Conservation (phyloP, 768 basidiomycete genomes). For the Russula griseocarnosa region DNA sequence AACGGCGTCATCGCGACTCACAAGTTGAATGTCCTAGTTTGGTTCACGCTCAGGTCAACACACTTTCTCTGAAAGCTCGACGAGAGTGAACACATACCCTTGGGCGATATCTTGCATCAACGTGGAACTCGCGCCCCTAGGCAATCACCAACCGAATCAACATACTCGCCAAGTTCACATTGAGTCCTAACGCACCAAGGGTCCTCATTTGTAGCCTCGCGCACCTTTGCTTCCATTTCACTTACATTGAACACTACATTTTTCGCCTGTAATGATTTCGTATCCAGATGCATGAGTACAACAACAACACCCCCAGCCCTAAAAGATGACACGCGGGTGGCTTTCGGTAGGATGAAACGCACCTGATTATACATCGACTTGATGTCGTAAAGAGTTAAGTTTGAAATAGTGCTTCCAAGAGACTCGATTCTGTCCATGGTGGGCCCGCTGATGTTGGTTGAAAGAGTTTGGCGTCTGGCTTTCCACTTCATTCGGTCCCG, state of each 20-base stretch:
- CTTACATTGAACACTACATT: conserved; percentile 94
- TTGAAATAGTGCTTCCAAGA: conserved; percentile 70
- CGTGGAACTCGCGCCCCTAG: conserved; percentile 94
- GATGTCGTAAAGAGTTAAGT: conserved; percentile 87
- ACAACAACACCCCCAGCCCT: background rate
- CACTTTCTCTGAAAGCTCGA: conserved; percentile 25
- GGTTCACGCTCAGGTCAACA: background rate
- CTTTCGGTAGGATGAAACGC: conserved; percentile 5
- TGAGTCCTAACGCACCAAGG: conserved; percentile 75
- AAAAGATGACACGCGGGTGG: background rate
- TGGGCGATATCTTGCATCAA: conserved; percentile 98
- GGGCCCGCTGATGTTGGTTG: conserved; percentile 24
- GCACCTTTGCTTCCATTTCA: conserved; percentile 96
- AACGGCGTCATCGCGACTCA: conserved; percentile 39
- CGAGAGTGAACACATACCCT: conserved; percentile 55
- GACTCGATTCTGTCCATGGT: conserved; percentile 78
- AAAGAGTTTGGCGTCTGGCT: background rate
- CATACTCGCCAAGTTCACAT: background rate
- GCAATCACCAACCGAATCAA: conserved; percentile 14
- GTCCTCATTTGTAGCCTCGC: conserved; percentile 96
- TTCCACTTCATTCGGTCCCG: background rate
- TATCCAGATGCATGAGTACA: background rate
- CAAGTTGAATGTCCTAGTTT: conserved; percentile 93
- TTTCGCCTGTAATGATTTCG: conserved; percentile 59
- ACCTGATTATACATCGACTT: conserved; percentile 95